These are phyloP conservation scores for Lactarius akahatsu DNA, from an alignment of 768 basidiomycete genomes.

Conservation along the genomic window DNA sequence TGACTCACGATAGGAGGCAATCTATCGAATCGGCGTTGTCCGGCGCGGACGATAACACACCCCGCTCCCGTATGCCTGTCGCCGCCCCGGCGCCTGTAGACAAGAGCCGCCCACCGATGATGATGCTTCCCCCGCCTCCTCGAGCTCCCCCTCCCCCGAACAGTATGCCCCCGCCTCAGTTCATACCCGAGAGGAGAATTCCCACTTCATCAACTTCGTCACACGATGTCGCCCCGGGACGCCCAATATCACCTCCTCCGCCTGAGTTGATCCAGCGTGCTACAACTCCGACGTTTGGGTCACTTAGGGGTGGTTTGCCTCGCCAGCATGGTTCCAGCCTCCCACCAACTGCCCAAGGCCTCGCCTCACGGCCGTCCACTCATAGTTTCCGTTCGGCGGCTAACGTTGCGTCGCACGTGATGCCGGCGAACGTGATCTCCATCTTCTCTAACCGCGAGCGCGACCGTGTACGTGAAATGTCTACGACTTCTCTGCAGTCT, in stretches of 20 bases:
- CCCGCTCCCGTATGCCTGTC: constrained; percentile 65
- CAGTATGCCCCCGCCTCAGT: constrained; percentile 66
- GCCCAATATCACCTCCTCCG: constrained; percentile 92
- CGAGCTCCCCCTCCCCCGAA: constrained; percentile 73
- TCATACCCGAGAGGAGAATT: constrained; percentile 68
- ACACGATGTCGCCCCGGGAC: constrained; percentile 69
- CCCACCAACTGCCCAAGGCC: constrained; percentile 63
- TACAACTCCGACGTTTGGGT: constrained; percentile 78
- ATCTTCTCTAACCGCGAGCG: constrained; percentile 38
- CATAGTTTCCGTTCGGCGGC: constrained; percentile 81
- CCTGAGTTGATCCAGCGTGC: constrained; percentile 90
- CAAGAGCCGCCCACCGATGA: constrained; percentile 82
- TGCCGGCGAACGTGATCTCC: constrained; percentile 46
- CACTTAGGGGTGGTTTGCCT: constrained; percentile 51
- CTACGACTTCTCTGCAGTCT: constrained; percentile 68
- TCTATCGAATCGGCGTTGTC: constrained; percentile 73
- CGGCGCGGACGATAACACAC: constrained; percentile 47
- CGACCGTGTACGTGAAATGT: constrained; percentile 58
- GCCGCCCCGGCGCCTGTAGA: constrained; percentile 55
- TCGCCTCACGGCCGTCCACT: constrained; percentile 74
- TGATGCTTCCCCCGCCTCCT: constrained; percentile 75
- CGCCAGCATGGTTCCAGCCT: constrained; percentile 74
- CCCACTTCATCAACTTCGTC: constrained; percentile 45
- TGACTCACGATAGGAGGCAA: constrained; percentile 59
- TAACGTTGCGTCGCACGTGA: constrained; percentile 56